Evolutionary conservation across 2,329 filamentous ascomycete species (phyloP), one percentile per base, ranked within the genome.

Genomic region (Penicillium sp.): DNA sequence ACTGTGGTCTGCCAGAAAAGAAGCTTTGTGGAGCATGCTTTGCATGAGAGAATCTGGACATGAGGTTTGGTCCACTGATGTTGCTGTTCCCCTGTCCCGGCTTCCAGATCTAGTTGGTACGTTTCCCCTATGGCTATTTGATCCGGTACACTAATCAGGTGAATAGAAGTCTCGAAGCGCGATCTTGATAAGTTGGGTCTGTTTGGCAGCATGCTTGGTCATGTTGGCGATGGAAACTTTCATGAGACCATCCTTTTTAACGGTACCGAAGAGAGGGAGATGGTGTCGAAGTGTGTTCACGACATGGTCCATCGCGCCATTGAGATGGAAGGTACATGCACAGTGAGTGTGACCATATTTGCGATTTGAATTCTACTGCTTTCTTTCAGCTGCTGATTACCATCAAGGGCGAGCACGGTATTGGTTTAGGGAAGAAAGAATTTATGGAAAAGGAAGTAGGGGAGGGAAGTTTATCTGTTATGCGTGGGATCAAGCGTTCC

Each of bases 161-260:
- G 3, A 27, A 13, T 82, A 78, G 92, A 96, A 70, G 80, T 91
- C 42, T 92, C 90, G 58, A 96, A 96, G 77, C 89, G 90, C 69
- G 91, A 96, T 68, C 87, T 96, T 82, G 89, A 93, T 66, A 86
- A 91, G 10, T 79, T 96, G 10, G 91, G 91, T 0, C 77, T 96
- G 1, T 96, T 96, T 70, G 91, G 91, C 1, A 92, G 89, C 65
- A 90, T 96, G 27, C 79, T 97, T 3, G 92, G 92, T 3, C 92
- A 97, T 68, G 88, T 97, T 53, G 92, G 92, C 11, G 92, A 96
- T 68, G 92, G 92, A 36, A 97, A 97, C 73, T 97, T 97, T 77
- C 92, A 97, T 71, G 88, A 92, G 70, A 90, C 88, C 69, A 94
- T 97, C 74, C 88, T 96, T 76, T 97, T 96, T 71, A 81, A 79